Evolutionary conservation across 2,329 filamentous ascomycete genomes (phyloP).

Genomic region (Tolypocladium guangdongense): DNA sequence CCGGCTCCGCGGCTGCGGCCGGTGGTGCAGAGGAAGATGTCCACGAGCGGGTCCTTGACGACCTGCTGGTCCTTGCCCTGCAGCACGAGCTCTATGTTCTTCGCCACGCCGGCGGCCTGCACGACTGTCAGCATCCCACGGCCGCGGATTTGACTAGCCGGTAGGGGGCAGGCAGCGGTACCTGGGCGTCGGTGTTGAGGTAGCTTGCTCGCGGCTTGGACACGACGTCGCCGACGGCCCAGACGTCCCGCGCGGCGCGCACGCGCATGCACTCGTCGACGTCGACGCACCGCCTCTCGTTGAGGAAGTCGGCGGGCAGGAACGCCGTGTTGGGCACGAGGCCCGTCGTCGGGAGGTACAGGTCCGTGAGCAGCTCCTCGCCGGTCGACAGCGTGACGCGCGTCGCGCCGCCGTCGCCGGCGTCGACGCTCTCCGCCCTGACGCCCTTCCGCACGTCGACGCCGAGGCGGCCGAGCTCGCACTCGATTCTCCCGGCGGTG

Average conservation of each 20-base stretch:
- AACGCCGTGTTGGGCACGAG: conserved; percentile 44
- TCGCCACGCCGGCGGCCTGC: conserved; percentile 38
- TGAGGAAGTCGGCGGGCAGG: conserved; percentile 33
- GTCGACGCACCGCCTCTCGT: conserved; percentile 30
- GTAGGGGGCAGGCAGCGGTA: conserved; percentile 10
- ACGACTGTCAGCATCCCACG: neutral
- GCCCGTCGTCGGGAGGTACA: conserved; percentile 47
- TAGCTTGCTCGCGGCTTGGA: conserved; percentile 43
- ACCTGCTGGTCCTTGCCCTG: conserved; percentile 29
- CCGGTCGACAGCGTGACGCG: conserved; percentile 35
- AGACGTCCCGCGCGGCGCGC: conserved; percentile 31
- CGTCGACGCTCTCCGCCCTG: conserved; percentile 25
- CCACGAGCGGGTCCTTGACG: conserved; percentile 37
- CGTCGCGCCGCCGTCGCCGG: conserved; percentile 28
- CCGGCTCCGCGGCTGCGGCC: conserved; percentile 41
- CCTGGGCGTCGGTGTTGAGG: conserved; percentile 48
- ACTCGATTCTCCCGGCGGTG: conserved; percentile 28
- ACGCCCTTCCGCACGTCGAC: conserved; percentile 35
- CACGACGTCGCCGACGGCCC: conserved; percentile 44
- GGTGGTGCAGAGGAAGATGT: conserved; percentile 35
- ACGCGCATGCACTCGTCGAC: conserved; percentile 42
- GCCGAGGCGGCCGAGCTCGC: conserved; percentile 41
- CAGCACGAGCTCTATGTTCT: conserved; percentile 40
- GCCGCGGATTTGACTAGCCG: neutral
- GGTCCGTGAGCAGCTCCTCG: conserved; percentile 37